phyloP scores from a whole-genome alignment of 2,329 filamentous ascomycete species.

The Exophiala xenobiotica region DNA sequence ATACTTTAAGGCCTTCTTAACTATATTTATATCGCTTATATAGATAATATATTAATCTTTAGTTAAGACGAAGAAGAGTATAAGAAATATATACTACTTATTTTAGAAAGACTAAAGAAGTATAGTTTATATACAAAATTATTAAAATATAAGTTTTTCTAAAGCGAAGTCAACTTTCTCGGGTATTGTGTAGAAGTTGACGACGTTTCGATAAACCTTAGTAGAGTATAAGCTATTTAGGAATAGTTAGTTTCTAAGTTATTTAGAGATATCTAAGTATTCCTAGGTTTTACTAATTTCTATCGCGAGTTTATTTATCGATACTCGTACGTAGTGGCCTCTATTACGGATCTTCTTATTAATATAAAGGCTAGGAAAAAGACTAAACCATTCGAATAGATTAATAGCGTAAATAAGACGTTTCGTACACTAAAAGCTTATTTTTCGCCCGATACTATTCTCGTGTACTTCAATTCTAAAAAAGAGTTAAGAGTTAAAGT shows the following conservation, averaged over 20 bases:
- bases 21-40: slow-evolving; percentile 18
- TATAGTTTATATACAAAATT: neutral
- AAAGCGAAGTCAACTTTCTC: neutral
- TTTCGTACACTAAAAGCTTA: slow-evolving; percentile 32
- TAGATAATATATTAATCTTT: slow-evolving; percentile 36
- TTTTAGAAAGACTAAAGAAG: slow-evolving; percentile 10
- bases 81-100: slow-evolving; percentile 16
- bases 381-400: slow-evolving; percentile 12
- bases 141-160: neutral
- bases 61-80: slow-evolving; percentile 20
- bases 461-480: slow-evolving; percentile 19
- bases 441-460: slow-evolving; percentile 19
- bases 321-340: slow-evolving; percentile 29
- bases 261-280: slow-evolving; percentile 31
- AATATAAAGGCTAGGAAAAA: slow-evolving; percentile 18
- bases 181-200: slow-evolving; percentile 19
- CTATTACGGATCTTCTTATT: slow-evolving; percentile 29
- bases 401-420: slow-evolving; percentile 5
- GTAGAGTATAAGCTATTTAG: slow-evolving; percentile 18
- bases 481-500: slow-evolving; percentile 28
- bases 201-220: slow-evolving; percentile 20
- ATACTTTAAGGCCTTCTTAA: slow-evolving; percentile 26
- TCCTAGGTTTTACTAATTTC: slow-evolving; percentile 38
- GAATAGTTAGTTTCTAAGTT: too few relatives aligned
- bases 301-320: slow-evolving; percentile 35